A percentile compares a stretch with the other conserved stretches of the same genome.
phyloP scores from a whole-genome alignment of 1,139 yeast species.

The Saccharomycopsis hybrid region DNA sequence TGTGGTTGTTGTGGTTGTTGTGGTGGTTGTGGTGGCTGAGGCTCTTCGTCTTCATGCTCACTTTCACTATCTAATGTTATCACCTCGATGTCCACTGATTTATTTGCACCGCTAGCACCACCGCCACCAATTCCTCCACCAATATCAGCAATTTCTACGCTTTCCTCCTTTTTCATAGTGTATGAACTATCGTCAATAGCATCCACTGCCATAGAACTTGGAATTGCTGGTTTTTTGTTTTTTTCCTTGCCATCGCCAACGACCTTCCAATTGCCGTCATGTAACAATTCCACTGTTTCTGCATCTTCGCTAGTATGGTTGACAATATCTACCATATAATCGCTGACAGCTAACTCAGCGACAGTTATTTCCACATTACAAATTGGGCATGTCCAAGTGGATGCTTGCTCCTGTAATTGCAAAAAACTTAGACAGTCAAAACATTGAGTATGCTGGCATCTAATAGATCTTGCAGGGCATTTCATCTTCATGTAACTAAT shows the following conservation, averaged over 20 bases:
- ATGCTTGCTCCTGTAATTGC: slow-evolving; percentile 52
- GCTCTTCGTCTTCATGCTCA: slow-evolving; percentile 29
- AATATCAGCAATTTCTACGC: not conserved
- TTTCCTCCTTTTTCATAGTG: not conserved
- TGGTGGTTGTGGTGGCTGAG: not conserved
- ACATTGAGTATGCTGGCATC: slow-evolving; percentile 65
- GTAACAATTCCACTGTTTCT: slow-evolving; percentile 48
- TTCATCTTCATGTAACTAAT: slow-evolving; percentile 54
- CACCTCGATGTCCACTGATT: slow-evolving; percentile 20
- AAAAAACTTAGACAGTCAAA: slow-evolving; percentile 61
- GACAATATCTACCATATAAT: slow-evolving; percentile 50
- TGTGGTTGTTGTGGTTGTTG: not conserved
- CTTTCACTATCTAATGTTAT: slow-evolving; percentile 26
- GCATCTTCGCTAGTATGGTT: slow-evolving; percentile 37
- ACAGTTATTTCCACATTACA: slow-evolving; percentile 39
- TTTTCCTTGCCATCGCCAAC: not conserved
- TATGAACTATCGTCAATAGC: not conserved
- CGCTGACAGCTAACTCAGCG: slow-evolving; percentile 54
- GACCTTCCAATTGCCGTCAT: slow-evolving; percentile 55
- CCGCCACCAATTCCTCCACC: not conserved
- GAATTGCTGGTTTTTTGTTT: not conserved
- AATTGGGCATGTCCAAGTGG: slow-evolving; percentile 66
- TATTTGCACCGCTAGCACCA: slow-evolving; percentile 2
- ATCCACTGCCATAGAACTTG: too few species aligned
- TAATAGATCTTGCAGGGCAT: slow-evolving; percentile 51